Evolutionary conservation across 2,329 filamentous ascomycete species (phyloP).

Genomic region (Clarireedia monteithiana): DNA sequence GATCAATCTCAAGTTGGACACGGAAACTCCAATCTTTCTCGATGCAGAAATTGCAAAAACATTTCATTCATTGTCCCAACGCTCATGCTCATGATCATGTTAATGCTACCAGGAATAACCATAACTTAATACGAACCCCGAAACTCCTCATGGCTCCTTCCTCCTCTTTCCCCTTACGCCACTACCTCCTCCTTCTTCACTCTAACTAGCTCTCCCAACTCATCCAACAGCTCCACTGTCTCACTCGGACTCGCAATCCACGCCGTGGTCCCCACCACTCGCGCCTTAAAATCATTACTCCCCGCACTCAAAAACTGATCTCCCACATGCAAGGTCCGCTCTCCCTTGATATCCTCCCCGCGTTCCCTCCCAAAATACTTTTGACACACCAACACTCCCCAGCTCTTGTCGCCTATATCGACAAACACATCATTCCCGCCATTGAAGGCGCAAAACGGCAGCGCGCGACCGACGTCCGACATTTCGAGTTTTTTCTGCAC

Average conservation of each 20-base stretch:
- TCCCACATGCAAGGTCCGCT: slow-evolving; percentile 85
- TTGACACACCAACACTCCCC: slow-evolving; percentile 90
- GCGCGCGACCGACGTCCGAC: slow-evolving; percentile 53
- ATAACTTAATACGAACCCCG: too few species aligned
- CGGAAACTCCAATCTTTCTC: too few species aligned
- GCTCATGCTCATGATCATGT: too few species aligned
- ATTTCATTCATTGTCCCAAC: too few species aligned
- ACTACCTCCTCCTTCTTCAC: background rate
- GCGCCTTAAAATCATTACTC: slow-evolving; percentile 94
- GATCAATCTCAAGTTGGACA: too few species aligned
- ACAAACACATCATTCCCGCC: slow-evolving; percentile 97
- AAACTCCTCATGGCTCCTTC: too few species aligned
- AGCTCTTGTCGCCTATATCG: slow-evolving; percentile 96
- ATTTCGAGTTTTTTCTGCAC: slow-evolving; percentile 89
- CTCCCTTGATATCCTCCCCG: slow-evolving; percentile 29
- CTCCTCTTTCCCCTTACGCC: background rate
- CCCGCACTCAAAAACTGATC: slow-evolving; percentile 95
- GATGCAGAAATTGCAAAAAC: too few species aligned
- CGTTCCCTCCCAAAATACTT: slow-evolving; percentile 64
- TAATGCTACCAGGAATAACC: too few species aligned
- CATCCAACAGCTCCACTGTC: slow-evolving; percentile 83
- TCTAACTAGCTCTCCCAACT: slow-evolving; percentile 51
- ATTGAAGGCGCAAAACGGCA: slow-evolving; percentile 98
- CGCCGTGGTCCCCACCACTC: slow-evolving; percentile 85
- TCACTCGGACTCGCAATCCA: slow-evolving; percentile 94